These are phyloP conservation scores for Monosporascus sp. DNA, from an alignment of 2,329 filamentous ascomycete species.

Conservation along the genomic window DNA sequence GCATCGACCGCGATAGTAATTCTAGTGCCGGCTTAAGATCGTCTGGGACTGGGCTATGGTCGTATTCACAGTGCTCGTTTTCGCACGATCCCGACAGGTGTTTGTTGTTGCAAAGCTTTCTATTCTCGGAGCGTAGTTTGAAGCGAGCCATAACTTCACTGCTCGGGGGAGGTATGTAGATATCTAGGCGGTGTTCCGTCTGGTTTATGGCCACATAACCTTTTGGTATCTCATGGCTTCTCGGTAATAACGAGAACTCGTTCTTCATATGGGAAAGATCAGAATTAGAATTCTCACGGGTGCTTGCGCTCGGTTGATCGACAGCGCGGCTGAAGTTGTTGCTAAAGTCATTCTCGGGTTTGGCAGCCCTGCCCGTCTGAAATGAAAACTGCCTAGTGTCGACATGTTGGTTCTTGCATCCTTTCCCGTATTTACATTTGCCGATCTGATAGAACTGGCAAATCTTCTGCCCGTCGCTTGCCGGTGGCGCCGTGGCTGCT, in stretches of 20 bases:
- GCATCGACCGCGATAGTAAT: conserved; percentile 23
- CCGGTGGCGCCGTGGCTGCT: not conserved
- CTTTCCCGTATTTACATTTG: conserved; percentile 25
- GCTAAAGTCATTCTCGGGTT: conserved; percentile 5
- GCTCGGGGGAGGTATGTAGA: conserved; percentile 17
- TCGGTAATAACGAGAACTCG: conserved; percentile 13
- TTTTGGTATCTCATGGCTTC: conserved; percentile 19
- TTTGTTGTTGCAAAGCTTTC: conserved; percentile 24
- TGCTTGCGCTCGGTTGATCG: not conserved
- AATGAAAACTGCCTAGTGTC: conserved; percentile 2
- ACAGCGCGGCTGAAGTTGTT: conserved; percentile 2
- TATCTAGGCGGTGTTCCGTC: conserved; percentile 23
- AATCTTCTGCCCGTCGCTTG: conserved; percentile 12
- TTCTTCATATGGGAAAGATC: conserved; percentile 1
- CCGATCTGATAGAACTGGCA: conserved; percentile 23
- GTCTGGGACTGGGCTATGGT: conserved; percentile 20
- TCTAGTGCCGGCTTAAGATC: conserved; percentile 22
- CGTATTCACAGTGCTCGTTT: conserved; percentile 22
- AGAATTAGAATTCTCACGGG: not conserved
- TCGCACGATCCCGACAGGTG: conserved; percentile 20
- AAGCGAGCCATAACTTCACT: conserved; percentile 13
- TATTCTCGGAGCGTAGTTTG: conserved; percentile 14
- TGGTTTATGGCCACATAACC: conserved; percentile 24
- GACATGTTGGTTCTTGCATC: conserved; percentile 23
- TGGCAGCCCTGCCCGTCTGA: conserved; percentile 4